Evolutionary conservation across 768 basidiomycete genomes (phyloP).

Genomic region (Russula abietina): DNA sequence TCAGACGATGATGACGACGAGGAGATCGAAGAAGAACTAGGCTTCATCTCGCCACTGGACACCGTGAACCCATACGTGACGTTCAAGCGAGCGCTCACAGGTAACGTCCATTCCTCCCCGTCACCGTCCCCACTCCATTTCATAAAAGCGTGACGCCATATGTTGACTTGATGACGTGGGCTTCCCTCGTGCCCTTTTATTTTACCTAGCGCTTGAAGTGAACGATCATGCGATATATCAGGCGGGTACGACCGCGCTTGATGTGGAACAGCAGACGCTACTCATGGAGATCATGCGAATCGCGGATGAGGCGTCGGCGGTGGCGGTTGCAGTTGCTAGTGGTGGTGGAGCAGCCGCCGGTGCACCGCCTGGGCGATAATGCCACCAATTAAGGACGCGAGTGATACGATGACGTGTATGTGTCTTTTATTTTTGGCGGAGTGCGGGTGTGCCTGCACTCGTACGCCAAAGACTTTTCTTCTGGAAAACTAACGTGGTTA

Average conservation of each 20-base stretch:
- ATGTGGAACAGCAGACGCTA: slow-evolving; percentile 68
- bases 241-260: slow-evolving; percentile 62
- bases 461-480: neutral
- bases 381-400: neutral
- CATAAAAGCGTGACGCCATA: neutral
- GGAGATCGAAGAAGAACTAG: slow-evolving; percentile 76
- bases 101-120: slow-evolving; percentile 39
- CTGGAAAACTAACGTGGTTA: neutral
- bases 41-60: slow-evolving; percentile 81
- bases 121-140: neutral
- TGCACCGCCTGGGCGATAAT: neutral
- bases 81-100: slow-evolving; percentile 73
- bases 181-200: slow-evolving; percentile 1
- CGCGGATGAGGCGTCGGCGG: slow-evolving; percentile 11
- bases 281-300: slow-evolving; percentile 79
- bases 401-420: neutral
- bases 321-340: neutral
- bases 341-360: neutral
- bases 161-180: neutral
- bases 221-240: slow-evolving; percentile 65
- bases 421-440: neutral
- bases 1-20: slow-evolving; percentile 39
- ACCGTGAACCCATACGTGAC: slow-evolving; percentile 67
- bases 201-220: slow-evolving; percentile 59
- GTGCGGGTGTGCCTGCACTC: neutral